phyloP scores from a whole-genome alignment of 495 filamentous ascomycete genomes.

The Stereocaulon alpinum region DNA sequence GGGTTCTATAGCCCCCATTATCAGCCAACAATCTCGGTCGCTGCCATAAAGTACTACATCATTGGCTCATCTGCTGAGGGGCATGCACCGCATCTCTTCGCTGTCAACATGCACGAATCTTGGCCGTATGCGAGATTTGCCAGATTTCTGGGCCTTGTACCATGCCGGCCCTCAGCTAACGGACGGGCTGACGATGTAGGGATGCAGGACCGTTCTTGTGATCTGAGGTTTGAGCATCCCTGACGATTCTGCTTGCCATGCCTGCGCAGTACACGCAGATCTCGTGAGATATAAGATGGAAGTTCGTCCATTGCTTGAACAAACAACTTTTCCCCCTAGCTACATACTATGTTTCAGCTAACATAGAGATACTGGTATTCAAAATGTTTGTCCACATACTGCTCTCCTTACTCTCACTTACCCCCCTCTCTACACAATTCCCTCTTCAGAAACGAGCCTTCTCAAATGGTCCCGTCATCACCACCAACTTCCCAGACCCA shows the following conservation, averaged over 20 bases:
- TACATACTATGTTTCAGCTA: background rate
- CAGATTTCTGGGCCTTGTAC: background rate
- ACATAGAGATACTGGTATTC: background rate
- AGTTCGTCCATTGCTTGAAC: background rate
- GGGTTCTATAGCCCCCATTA: background rate
- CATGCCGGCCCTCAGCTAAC: background rate
- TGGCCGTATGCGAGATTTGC: background rate
- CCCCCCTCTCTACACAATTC: constrained; percentile 2
- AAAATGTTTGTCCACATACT: background rate
- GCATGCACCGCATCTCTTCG: background rate
- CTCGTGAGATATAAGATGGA: background rate
- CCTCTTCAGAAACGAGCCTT: constrained; percentile 16
- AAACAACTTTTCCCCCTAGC: background rate
- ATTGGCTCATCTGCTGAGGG: background rate
- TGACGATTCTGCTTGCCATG: too few species aligned
- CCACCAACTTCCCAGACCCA: constrained; percentile 29
- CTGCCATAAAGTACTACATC: background rate
- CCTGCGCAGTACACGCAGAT: background rate
- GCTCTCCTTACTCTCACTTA: constrained; percentile 1
- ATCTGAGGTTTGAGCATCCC: background rate
- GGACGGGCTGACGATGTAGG: background rate
- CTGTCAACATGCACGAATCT: background rate
- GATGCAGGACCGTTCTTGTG: too few species aligned
- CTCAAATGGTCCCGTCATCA: constrained; percentile 22
- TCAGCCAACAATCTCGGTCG: background rate